These are phyloP conservation scores for Gossypium stocksii DNA, from an alignment of 345 rosid genomes.

Conservation along the genomic window DNA sequence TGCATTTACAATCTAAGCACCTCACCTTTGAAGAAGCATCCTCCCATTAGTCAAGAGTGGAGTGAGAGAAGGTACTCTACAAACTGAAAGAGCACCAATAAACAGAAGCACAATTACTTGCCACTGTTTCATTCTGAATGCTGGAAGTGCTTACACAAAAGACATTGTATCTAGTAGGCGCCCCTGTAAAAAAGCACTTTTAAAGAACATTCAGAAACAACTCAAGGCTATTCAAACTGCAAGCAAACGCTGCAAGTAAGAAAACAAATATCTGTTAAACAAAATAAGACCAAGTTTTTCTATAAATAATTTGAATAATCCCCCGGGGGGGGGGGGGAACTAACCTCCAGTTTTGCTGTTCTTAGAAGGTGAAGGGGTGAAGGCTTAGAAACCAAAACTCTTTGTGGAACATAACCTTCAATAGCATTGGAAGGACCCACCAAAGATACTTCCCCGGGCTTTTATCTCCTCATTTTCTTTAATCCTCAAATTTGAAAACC, in stretches of 20 bases:
- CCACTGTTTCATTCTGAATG: conserved; percentile 71
- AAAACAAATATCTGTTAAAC: background rate
- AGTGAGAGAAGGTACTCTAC: conserved; percentile 59
- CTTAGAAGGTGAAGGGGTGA: conserved; percentile 17
- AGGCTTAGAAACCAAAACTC: conserved; percentile 24
- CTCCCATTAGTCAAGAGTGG: conserved; percentile 45
- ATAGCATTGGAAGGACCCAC: conserved; percentile 72
- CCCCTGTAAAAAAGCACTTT: conserved; percentile 36
- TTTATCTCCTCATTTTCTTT: conserved; percentile 42
- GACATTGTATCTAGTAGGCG: conserved; percentile 79
- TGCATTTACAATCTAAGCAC: background rate
- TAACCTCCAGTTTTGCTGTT: conserved; percentile 34
- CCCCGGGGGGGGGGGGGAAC: background rate
- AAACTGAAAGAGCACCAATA: conserved; percentile 69
- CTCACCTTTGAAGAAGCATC: conserved; percentile 53
- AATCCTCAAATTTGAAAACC: conserved; percentile 47
- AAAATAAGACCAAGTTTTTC: background rate
- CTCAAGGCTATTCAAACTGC: background rate
- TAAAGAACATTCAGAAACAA: background rate
- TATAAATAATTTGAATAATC: background rate
- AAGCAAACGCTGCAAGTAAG: conserved; percentile 37
- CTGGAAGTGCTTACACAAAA: conserved; percentile 58
- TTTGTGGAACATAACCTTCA: conserved; percentile 78
- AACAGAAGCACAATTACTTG: conserved; percentile 72
- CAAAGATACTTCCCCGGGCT: conserved; percentile 31